Percentiles rank a stretch among this genome's conserved stretches.
These are phyloP conservation scores for Monosporascus sp. DNA, from an alignment of 2,329 filamentous ascomycete genomes.

Conservation along the genomic window DNA sequence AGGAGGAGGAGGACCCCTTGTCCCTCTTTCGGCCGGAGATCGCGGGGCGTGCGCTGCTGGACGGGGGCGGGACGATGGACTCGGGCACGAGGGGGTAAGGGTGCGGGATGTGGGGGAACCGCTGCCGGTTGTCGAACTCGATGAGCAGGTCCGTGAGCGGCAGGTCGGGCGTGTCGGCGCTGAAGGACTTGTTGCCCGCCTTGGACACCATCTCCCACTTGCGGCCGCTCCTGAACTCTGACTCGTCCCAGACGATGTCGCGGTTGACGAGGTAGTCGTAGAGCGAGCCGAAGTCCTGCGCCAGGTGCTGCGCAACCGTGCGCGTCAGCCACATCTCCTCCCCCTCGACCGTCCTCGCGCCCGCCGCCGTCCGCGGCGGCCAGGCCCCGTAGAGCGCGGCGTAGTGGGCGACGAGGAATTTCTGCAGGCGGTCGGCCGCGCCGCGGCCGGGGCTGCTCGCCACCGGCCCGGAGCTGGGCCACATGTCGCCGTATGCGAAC, in stretches of 20 bases:
- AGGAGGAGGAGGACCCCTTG: conserved; percentile 7
- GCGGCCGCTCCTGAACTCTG: conserved; percentile 53
- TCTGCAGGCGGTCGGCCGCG: conserved; percentile 54
- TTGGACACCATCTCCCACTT: conserved; percentile 59
- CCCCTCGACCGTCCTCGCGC: conserved; percentile 25
- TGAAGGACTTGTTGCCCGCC: conserved; percentile 39
- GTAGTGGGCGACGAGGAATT: conserved; percentile 57
- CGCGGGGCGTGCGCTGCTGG: conserved; percentile 1
- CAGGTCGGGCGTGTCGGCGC: conserved; percentile 47
- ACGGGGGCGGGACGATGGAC: conserved; percentile 34
- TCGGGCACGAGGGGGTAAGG: conserved; percentile 61
- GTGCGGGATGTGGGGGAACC: conserved; percentile 61
- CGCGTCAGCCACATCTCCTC: conserved; percentile 57
- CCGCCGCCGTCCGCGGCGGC: conserved; percentile 42
- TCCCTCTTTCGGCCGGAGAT: conserved; percentile 22
- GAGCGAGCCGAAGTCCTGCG: conserved; percentile 60
- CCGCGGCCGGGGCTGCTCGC: conserved; percentile 37
- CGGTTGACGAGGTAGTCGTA: conserved; percentile 68
- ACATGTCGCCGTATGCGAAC: conserved; percentile 59
- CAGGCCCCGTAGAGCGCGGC: conserved; percentile 51
- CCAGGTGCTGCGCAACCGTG: conserved; percentile 49
- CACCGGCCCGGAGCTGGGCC: conserved; percentile 37
- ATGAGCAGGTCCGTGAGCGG: conserved; percentile 62
- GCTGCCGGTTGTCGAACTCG: conserved; percentile 56
- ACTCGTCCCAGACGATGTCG: conserved; percentile 59